Conservation (phyloP, 257 asterid species). For the Handroanthus guayacan region DNA sequence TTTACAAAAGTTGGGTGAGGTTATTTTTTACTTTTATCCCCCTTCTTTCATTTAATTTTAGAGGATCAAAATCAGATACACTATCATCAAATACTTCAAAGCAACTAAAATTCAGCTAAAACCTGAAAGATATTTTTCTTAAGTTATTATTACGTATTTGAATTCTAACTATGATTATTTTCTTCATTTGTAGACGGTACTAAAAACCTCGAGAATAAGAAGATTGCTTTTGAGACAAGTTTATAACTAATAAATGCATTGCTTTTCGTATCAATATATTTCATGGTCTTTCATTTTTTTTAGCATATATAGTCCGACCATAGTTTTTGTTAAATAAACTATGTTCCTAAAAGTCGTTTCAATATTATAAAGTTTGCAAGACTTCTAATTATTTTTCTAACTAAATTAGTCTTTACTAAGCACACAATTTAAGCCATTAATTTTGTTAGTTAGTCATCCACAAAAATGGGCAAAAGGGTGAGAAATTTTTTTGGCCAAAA, state of each 20-base stretch:
- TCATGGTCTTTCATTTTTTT: too few relatives aligned
- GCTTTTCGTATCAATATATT: too few relatives aligned
- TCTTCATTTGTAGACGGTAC: background rate
- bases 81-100: too few relatives aligned
- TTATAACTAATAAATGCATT: too few relatives aligned
- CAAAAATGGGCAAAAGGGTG: constrained; percentile 26
- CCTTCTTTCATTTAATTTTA: too few relatives aligned
- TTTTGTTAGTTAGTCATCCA: background rate
- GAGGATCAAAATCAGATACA: too few relatives aligned
- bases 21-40: background rate
- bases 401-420: background rate
- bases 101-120: too few relatives aligned
- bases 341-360: background rate
- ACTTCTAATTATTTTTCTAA: background rate
- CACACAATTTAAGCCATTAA: background rate
- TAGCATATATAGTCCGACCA: too few relatives aligned
- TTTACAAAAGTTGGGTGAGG: background rate
- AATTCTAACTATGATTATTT: background rate
- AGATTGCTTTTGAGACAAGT: too few relatives aligned
- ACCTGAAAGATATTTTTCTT: too few relatives aligned
- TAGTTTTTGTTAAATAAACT: background rate
- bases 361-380: background rate
- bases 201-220: background rate
- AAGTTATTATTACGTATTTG: background rate
- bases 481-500: constrained; percentile 27